Base-by-base conservation (phyloP, 2,329 filamentous ascomycete species). In the Colletotrichum sp. region DNA sequence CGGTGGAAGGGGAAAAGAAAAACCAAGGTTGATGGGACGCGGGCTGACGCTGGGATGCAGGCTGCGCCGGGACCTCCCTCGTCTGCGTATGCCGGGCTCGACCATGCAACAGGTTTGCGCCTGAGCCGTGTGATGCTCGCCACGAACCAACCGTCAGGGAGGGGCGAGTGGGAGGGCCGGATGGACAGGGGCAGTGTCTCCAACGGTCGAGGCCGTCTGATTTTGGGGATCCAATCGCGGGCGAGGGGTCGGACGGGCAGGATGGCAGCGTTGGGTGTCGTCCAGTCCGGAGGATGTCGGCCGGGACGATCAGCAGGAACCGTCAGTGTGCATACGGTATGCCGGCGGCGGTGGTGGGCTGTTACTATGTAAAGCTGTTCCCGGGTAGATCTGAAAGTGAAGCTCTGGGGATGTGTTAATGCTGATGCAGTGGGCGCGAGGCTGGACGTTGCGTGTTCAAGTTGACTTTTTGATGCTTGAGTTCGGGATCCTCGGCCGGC, bases 401-500 rank as follows among this genome's bases (percentile, higher is more conserved):
- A 63, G 57, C 28, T 63, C 36, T 49, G 52, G 59, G 32, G 55
- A 60, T 32, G 59, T 57, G 10, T 24, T 28, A 24, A 68, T 39
- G 44, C 55, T 67, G 21, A 21, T 10, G 39, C 26, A 21, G 26
- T 24, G 30, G 44, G 26, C 24, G n/a, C 26, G 52, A 72, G 36
- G 55, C 62, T 65, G 67, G 55, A n/a, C 6, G 68, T 39, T 26
- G 32, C 32, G 15, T 24, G 52, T 36, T 36, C 32, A 10, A 6
- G 52, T 36, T 52, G 13, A 21, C 34, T 18, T 64, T 34, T 28
- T n/a, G 34, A 74, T 68, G 28, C 28, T 72, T 8, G 36, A 34
- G 15, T 21, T 39, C 70, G 74, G 70, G 74, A 76, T 74, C 44
- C 74, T 76, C 74, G 74, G 74, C 67, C 59, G 71, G n/a, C 57